Evolutionary conservation across 345 rosid species (phyloP).

Genomic region (Lumnitzera littorea): DNA sequence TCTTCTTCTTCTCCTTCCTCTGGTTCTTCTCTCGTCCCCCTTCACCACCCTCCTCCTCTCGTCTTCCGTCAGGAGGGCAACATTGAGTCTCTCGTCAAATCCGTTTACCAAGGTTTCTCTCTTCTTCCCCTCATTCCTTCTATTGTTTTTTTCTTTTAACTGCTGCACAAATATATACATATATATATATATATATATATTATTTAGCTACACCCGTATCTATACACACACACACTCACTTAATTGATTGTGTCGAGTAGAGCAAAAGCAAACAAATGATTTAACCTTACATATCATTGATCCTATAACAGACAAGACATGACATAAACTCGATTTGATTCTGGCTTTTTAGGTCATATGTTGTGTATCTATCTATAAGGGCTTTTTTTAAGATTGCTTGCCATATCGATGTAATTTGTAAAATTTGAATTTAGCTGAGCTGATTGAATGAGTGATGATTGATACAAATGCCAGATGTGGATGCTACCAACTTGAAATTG

Average conservation of each 20-base stretch:
- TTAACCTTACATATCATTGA: too few relatives aligned
- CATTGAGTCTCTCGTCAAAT: conserved; percentile 93
- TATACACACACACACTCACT: too few relatives aligned
- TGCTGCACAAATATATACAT: too few relatives aligned
- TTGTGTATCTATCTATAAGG: neutral
- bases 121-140: neutral
- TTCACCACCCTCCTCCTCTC: conserved; percentile 27
- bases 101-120: conserved; percentile 62
- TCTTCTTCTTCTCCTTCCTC: conserved; percentile 16
- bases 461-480: conserved; percentile 40
- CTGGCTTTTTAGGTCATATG: too few relatives aligned
- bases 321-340: too few relatives aligned
- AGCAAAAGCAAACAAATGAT: too few relatives aligned
- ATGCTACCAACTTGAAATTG: conserved; percentile 52
- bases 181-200: too few relatives aligned
- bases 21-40: conserved; percentile 1
- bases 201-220: too few relatives aligned
- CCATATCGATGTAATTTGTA: too few relatives aligned
- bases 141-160: neutral
- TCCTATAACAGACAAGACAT: too few relatives aligned
- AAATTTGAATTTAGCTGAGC: too few relatives aligned
- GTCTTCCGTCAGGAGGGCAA: conserved; percentile 90
- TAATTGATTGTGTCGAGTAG: too few relatives aligned
- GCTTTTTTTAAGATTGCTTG: neutral
- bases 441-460: neutral